Evolutionary conservation across 2,329 filamentous ascomycete genomes (phyloP).

Genomic region (Clarireedia paspali): DNA sequence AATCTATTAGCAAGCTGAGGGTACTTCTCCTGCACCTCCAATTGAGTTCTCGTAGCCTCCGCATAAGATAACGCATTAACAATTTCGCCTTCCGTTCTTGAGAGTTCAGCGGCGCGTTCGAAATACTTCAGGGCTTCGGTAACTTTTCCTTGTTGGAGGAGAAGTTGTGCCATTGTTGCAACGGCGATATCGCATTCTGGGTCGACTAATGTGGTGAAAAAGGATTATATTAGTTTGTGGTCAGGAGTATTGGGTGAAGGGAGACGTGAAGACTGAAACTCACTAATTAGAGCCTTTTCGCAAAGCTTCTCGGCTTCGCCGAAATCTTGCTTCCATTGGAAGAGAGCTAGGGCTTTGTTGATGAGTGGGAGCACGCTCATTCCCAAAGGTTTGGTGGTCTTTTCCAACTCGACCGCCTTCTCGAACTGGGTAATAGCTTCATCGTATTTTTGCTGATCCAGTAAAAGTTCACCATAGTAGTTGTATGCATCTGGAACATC

Average conservation of each 20-base stretch:
- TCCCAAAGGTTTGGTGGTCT: constrained; percentile 81
- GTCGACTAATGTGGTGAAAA: constrained; percentile 57
- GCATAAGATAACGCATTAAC: constrained; percentile 95
- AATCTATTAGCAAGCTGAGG: constrained; percentile 70
- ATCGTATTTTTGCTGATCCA: constrained; percentile 92
- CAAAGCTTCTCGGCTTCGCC: constrained; percentile 90
- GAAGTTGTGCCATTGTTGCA: constrained; percentile 94
- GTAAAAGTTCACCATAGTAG: constrained; percentile 94
- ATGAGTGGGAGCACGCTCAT: constrained; percentile 98
- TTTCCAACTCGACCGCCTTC: constrained; percentile 97
- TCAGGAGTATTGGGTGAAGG: not conserved
- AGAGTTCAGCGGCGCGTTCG: constrained; percentile 89
- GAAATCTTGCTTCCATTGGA: constrained; percentile 98
- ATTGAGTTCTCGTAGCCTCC: constrained; percentile 90
- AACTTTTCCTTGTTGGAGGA: constrained; percentile 96
- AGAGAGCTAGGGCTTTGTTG: constrained; percentile 94
- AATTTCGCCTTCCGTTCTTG: constrained; percentile 89
- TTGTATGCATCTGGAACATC: constrained; percentile 98
- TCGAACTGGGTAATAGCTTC: constrained; percentile 98
- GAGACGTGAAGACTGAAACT: constrained; percentile 33
- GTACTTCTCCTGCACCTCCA: constrained; percentile 85
- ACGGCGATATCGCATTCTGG: constrained; percentile 98
- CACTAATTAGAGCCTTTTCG: constrained; percentile 94
- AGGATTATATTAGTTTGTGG: constrained; percentile 6
- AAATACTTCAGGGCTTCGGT: constrained; percentile 94